Evolutionary conservation across 2,329 filamentous ascomycete species (phyloP).

Genomic region (Fusarium pseudoanthophilum): DNA sequence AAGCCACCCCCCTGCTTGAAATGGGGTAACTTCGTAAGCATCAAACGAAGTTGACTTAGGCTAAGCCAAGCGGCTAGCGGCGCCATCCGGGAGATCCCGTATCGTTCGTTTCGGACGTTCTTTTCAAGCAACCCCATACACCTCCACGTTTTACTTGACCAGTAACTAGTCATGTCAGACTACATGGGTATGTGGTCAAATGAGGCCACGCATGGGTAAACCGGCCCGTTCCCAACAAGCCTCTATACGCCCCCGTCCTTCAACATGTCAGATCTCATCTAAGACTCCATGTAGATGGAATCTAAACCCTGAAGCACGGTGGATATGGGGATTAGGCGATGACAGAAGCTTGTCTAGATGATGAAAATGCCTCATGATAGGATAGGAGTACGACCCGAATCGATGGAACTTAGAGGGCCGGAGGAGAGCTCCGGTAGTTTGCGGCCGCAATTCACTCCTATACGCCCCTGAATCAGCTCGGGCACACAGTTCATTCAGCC

Average conservation of each 20-base stretch:
- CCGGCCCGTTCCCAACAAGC: neutral
- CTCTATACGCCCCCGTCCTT: neutral
- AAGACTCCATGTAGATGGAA: neutral
- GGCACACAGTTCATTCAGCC: neutral
- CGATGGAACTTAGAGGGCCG: neutral
- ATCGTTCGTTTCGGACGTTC: neutral
- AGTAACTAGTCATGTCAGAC: neutral
- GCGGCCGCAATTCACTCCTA: neutral
- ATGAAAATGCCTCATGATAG: neutral
- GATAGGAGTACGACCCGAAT: neutral
- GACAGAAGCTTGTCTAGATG: neutral
- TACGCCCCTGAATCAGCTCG: neutral
- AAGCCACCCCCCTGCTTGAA: neutral
- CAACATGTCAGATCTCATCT: neutral
- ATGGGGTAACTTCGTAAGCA: neutral
- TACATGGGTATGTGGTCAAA: neutral
- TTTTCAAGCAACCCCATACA: neutral
- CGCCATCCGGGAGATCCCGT: neutral
- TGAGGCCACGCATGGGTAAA: neutral
- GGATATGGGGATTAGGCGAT: neutral
- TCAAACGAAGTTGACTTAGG: neutral
- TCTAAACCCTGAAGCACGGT: neutral
- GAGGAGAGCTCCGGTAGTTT: neutral
- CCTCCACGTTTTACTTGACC: neutral
- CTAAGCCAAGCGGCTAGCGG: neutral